These are phyloP conservation scores for Pestalotiopsis sp. DNA, from an alignment of 2,329 filamentous ascomycete genomes.

Conservation along the genomic window DNA sequence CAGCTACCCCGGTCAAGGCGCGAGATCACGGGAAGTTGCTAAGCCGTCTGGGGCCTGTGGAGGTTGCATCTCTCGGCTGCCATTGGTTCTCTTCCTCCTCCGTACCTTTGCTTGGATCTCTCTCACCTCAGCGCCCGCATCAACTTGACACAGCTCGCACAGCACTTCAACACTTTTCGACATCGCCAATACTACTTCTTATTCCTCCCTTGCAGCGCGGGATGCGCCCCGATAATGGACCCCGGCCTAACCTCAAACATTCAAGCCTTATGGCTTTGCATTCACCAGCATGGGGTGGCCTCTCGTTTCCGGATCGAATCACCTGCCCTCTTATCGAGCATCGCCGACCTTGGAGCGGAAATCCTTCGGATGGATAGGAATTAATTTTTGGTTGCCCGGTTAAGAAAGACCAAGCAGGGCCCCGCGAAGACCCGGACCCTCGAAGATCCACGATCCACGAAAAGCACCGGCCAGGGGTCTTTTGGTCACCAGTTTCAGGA, in stretches of 20 bases:
- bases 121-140: slow-evolving; percentile 3
- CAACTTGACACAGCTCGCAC: background rate
- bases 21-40: slow-evolving; percentile 10
- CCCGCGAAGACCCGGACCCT: background rate
- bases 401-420: background rate
- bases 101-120: background rate
- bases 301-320: background rate
- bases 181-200: background rate
- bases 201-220: background rate
- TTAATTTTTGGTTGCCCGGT: background rate
- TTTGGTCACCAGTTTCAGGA: slow-evolving; percentile 1
- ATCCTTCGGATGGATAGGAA: background rate
- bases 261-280: background rate
- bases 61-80: background rate
- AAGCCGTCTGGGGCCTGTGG: slow-evolving; percentile 2
- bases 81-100: background rate
- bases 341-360: background rate
- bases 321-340: background rate
- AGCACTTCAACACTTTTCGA: background rate
- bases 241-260: background rate
- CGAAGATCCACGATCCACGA: background rate
- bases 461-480: background rate
- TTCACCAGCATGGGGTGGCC: background rate
- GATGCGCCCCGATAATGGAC: background rate
- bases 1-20: slow-evolving; percentile 4